phyloP scores from a whole-genome alignment of 495 filamentous ascomycete genomes.

The Amniculicola lignicola region DNA sequence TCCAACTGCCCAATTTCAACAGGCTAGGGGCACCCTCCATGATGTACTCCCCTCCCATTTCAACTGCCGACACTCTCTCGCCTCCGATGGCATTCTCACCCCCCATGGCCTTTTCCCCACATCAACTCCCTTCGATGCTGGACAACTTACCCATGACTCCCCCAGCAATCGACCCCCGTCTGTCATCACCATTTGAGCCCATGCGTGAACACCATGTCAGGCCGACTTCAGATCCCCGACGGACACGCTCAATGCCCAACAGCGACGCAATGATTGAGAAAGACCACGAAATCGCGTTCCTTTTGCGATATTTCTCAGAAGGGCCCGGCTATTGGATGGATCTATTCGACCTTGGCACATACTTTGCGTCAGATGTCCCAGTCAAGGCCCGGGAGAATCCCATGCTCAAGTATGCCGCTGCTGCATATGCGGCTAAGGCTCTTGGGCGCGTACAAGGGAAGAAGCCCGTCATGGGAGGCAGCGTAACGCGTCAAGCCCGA shows the following conservation, averaged over 20 bases:
- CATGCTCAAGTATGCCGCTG: conserved; percentile 58
- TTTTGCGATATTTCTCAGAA: conserved; percentile 62
- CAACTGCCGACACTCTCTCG: conserved; percentile 41
- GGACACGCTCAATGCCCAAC: background rate
- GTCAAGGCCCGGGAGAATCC: conserved; percentile 56
- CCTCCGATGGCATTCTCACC: too few relatives aligned
- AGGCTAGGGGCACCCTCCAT: too few relatives aligned
- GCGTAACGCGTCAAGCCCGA: conserved; percentile 48
- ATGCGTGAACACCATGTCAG: conserved; percentile 7
- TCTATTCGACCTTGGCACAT: conserved; percentile 58
- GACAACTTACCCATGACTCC: conserved; percentile 53
- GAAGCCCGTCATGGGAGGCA: conserved; percentile 51
- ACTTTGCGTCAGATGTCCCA: conserved; percentile 59
- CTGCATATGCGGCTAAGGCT: conserved; percentile 61
- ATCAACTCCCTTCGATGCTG: conserved; percentile 58
- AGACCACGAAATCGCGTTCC: conserved; percentile 58
- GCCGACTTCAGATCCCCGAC: background rate
- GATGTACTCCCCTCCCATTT: conserved; percentile 30
- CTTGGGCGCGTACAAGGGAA: conserved; percentile 53
- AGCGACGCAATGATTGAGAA: conserved; percentile 24
- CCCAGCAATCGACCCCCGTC: conserved; percentile 48
- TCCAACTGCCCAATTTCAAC: too few relatives aligned
- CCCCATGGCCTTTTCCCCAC: conserved; percentile 45
- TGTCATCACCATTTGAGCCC: conserved; percentile 41
- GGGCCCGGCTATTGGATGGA: conserved; percentile 64